These are phyloP conservation scores for Skeletonema costatum DNA, from an alignment of 108 stramenopile species.

Conservation along the genomic window DNA sequence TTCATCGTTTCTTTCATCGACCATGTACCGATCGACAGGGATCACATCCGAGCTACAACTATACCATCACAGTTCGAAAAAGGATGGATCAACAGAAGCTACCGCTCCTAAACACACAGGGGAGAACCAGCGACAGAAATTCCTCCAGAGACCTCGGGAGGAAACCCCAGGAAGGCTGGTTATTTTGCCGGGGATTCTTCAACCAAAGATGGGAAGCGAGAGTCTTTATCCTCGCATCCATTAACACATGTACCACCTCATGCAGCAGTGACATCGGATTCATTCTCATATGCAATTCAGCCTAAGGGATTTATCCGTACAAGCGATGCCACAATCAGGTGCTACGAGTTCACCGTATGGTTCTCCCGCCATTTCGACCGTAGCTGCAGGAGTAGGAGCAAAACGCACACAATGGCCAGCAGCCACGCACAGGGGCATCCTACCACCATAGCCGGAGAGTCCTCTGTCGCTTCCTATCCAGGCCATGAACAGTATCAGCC, in stretches of 20 bases:
- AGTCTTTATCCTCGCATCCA: not conserved
- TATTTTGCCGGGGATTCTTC: not conserved
- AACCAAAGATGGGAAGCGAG: not conserved
- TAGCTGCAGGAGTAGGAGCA: not conserved
- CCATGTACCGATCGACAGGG: not conserved
- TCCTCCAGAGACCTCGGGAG: not conserved
- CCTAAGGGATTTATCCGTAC: slow-evolving; percentile 1
- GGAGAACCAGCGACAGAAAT: not conserved
- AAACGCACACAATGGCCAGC: not conserved
- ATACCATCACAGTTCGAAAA: not conserved
- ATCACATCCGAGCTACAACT: not conserved
- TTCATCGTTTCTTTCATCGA: not conserved
- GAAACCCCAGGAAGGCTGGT: not conserved
- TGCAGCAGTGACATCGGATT: not conserved
- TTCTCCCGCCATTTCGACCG: not conserved
- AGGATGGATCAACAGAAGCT: not conserved
- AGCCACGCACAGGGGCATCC: not conserved
- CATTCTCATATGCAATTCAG: not conserved
- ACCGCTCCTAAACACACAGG: not conserved
- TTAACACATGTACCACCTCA: not conserved
- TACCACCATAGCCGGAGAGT: not conserved
- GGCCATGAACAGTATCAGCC: not conserved
- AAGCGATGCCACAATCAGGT: not conserved
- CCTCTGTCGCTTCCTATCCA: not conserved
- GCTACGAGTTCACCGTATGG: not conserved